phyloP scores from a whole-genome alignment of 768 basidiomycete genomes.

The Tulasnella sp. region DNA sequence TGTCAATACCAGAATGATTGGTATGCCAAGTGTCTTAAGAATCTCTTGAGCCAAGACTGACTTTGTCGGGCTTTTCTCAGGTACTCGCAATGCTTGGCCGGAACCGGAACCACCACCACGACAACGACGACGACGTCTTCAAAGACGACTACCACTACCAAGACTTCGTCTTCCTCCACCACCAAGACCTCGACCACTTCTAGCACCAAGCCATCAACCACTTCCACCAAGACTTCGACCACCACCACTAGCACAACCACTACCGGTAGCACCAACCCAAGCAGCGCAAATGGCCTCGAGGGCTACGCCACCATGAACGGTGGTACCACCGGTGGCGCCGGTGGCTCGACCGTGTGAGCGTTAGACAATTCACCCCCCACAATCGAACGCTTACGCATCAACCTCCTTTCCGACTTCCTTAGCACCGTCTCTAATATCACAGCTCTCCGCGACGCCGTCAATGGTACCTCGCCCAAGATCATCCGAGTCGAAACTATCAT shows the following conservation, averaged over 20 bases:
- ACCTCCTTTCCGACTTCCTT: too few species aligned
- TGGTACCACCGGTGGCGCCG: slow-evolving; percentile 32
- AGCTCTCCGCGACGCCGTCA: slow-evolving; percentile 29
- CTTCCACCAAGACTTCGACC: not conserved
- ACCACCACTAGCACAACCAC: not conserved
- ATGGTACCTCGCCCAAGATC: slow-evolving; percentile 29
- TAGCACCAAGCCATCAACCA: not conserved
- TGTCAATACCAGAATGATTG: not conserved
- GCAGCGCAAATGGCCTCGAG: not conserved
- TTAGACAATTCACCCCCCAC: too few species aligned
- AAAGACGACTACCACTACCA: too few species aligned
- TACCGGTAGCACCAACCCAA: not conserved
- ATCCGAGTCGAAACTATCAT: slow-evolving; percentile 30
- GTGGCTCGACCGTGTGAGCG: slow-evolving; percentile 28
- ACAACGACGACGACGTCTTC: not conserved
- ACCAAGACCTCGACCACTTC: not conserved
- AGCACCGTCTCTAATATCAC: slow-evolving; percentile 28
- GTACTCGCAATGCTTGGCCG: not conserved
- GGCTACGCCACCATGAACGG: slow-evolving; percentile 31
- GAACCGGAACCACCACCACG: not conserved
- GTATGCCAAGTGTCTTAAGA: not conserved
- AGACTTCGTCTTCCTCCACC: too few species aligned
- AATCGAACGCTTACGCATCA: not conserved
- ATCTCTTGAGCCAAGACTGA: not conserved
- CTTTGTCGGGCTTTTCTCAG: not conserved